phyloP scores from a whole-genome alignment of 2,329 filamentous ascomycete genomes.

The Biscogniauxia sp. region DNA sequence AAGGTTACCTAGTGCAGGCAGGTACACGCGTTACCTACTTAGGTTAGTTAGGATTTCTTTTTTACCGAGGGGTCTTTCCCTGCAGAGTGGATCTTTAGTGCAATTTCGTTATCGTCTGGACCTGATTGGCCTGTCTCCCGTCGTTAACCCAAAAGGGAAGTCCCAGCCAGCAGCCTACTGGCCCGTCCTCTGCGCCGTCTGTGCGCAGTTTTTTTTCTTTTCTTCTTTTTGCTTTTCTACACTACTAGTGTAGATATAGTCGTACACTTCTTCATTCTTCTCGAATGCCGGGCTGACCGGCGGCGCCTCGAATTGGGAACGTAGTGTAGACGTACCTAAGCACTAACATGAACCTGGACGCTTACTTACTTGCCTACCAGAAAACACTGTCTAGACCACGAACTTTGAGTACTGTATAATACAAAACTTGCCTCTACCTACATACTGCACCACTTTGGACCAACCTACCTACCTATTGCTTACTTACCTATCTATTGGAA shows the following conservation, averaged over 20 bases:
- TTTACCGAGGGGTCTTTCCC: constrained; percentile 4
- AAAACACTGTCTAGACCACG: background rate
- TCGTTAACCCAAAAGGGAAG: constrained; percentile 12
- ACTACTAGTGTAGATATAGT: too few relatives aligned
- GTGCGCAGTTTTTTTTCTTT: background rate
- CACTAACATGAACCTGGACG: background rate
- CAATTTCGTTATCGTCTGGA: constrained; percentile 18
- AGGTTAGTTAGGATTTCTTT: too few relatives aligned
- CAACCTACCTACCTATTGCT: too few relatives aligned
- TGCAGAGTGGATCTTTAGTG: constrained; percentile 8
- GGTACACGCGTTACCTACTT: too few relatives aligned
- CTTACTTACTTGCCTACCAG: background rate
- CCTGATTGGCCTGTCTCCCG: constrained; percentile 14
- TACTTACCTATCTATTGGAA: too few relatives aligned
- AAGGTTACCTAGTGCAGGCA: too few relatives aligned
- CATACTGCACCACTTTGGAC: background rate
- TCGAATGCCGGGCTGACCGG: background rate
- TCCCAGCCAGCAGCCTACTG: constrained; percentile 8
- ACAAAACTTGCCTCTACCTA: background rate
- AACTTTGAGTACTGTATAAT: background rate
- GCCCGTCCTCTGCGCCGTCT: background rate
- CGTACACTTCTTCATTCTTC: too few relatives aligned
- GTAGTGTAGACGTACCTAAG: too few relatives aligned
- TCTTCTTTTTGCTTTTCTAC: background rate
- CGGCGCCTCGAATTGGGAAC: background rate